Percentiles rank a stretch among this genome's conserved stretches.
These are phyloP conservation scores for Bryum argenteum DNA, from an alignment of 225 moss, liverwort and hornwort genomes.

Conservation along the genomic window DNA sequence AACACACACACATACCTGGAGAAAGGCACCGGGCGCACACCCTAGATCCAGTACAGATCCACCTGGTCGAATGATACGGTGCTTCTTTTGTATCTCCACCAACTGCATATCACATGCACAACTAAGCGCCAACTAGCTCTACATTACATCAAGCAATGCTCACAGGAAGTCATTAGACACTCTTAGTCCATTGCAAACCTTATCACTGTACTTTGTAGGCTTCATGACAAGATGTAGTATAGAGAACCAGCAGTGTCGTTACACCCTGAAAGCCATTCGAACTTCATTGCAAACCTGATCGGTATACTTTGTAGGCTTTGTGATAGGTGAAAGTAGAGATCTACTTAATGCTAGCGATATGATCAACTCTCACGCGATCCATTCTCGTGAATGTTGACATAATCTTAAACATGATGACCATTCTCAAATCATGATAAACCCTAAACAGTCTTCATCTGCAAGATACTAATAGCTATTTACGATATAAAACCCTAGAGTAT, in stretches of 20 bases:
- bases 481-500: no score
- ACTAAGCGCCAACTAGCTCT: no score
- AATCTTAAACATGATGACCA: not conserved
- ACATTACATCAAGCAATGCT: no score
- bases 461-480: no score
- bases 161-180: no score
- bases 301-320: not conserved
- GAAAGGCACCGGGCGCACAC: conserved; percentile 97
- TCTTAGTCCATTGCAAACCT: no score
- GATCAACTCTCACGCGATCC: no score
- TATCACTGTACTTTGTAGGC: no score
- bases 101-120: conserved; percentile 54
- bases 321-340: not conserved
- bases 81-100: conserved; percentile 89
- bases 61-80: conserved; percentile 74
- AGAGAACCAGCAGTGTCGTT: no score
- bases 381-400: not conserved
- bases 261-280: no score
- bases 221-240: no score
- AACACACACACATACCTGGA: conserved; percentile 82
- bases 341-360: not conserved
- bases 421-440: not conserved
- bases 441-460: not conserved
- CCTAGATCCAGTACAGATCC: conserved; percentile 85
- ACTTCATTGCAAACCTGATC: no score